Evolutionary conservation across 257 asterid genomes (phyloP), one percentile per base, ranked within the genome.

Genomic region (Buddleja alternifolia): DNA sequence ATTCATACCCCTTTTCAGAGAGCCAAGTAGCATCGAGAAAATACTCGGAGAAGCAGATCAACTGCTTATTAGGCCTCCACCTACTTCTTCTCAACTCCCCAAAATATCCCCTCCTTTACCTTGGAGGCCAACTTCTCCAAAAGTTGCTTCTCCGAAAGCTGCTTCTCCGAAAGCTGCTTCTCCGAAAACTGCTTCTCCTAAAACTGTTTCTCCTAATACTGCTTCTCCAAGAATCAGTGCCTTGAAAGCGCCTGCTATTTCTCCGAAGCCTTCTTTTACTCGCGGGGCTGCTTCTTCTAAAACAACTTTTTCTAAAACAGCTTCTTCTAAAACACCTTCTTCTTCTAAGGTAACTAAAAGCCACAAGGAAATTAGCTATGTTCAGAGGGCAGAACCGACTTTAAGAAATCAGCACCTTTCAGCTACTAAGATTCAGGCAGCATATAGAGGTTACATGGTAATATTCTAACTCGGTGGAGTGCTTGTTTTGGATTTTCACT

Each of bases 1-100:
- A 3, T 94, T 89, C 72, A 80, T 85, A 77, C 97, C 97, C 60
- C 81, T 83, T 54, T 94, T 94, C 79, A 78, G 88, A 81, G 86
- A 75, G 81, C 99, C 99, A 3, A 94, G 97, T 77, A 94, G 99
- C 86, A 89, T 94, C 60, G 99, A 91, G 73, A 82, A 94, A 73
- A 94, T 94, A 76, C 75, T 94, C 80, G 34, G 84, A 76, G 56
- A 51, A 86, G 95, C 85, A 1, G 97, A 68, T 37, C 80, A 81
- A 45, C 75, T 39, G 12, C 6, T 85, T 46, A 78, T 81, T 23
- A 78, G 90, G 80, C 84, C 87, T 61, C n/a, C n/a, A n/a, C 76
- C 81, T 15, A 10, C 83, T 1, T 15, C 87, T 66, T 74, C 84
- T 11, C 84, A 82, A 57, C 67, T 60, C 17, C 83, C 88, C 15